Conservation (phyloP, 2,329 filamentous ascomycete genomes). For the Cadophora sp. region DNA sequence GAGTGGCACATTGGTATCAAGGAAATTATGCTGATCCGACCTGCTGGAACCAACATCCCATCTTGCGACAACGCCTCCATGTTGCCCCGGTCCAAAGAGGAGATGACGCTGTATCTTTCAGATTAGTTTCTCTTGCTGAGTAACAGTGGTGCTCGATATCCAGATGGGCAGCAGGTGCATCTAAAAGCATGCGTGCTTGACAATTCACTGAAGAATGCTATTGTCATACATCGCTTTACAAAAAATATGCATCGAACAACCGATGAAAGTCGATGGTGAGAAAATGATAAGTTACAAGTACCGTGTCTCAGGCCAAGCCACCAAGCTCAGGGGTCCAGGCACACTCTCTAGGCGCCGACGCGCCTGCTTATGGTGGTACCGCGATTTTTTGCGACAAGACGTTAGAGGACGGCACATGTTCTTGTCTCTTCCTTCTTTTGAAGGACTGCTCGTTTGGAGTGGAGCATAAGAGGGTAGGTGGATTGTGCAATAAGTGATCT, state of each 20-base stretch:
- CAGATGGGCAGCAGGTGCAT: not conserved
- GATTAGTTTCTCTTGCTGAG: no score
- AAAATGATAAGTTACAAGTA: not conserved
- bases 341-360: not conserved
- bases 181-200: not conserved
- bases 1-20: not conserved
- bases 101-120: not conserved
- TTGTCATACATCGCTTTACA: not conserved
- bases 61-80: not conserved
- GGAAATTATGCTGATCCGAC: not conserved
- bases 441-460: not conserved
- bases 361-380: not conserved
- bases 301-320: not conserved
- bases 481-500: not conserved
- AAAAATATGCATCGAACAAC: not conserved
- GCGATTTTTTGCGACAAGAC: slow-evolving; percentile 6
- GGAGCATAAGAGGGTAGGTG: not conserved
- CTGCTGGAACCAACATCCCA: slow-evolving; percentile 2
- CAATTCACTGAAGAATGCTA: not conserved
- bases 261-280: not conserved
- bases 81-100: not conserved
- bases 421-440: not conserved
- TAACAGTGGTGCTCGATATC: no score
- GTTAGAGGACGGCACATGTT: not conserved
- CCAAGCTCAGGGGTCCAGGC: no score